Base-by-base conservation (phyloP, 192 early-diverging fungal genomes). In the Umbelopsis vinacea region DNA sequence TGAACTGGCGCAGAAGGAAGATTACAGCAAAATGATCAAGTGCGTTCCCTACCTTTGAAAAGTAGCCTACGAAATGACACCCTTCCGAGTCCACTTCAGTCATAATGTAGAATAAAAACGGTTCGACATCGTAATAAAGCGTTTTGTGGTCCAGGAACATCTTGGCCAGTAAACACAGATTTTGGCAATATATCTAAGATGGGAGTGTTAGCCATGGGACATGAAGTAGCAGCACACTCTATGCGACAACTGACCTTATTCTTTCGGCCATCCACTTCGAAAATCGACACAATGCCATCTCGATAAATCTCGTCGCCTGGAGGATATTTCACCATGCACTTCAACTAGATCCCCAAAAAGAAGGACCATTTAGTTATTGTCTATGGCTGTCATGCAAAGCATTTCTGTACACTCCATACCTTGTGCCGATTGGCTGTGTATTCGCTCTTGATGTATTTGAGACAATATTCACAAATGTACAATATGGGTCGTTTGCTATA, bases 271-370 rank as follows among this genome's bases (percentile, higher is more conserved):
- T 99, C 97, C 4, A 99, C 95, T 76, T 99, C 97, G 79, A 98
- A 99, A 24, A 98, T 89, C 15, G 90, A 90, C 22, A 99, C 77
- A 15, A 85, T 84, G n/a, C 87, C 92, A 72, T 98, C 93, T 43
- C 96, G 84, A 77, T 98, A 98, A 38, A 99, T 97, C 73, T 98
- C 96, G 72, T 97, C 93, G 17, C 97, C 97, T n/a, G 97, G 97
- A 12, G 97, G 97, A 70, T 93, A 87, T 46, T 81, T 82, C 53
- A 90, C 81, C 1, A 79, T 70, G 76, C 97, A 98, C 71, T 98
- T 97, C 52, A 84, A 45, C 76, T 88, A 74, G 14, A n/a, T n/a
- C n/a, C n/a, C n/a, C n/a, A n/a, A n/a, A n/a, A n/a, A n/a, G n/a
- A 26, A 3, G 1, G 29, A 29, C 29, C 29, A 1, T 1, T 29